These are phyloP conservation scores for Monosporascus sp. DNA, from an alignment of 2,329 filamentous ascomycete species.

Conservation along the genomic window DNA sequence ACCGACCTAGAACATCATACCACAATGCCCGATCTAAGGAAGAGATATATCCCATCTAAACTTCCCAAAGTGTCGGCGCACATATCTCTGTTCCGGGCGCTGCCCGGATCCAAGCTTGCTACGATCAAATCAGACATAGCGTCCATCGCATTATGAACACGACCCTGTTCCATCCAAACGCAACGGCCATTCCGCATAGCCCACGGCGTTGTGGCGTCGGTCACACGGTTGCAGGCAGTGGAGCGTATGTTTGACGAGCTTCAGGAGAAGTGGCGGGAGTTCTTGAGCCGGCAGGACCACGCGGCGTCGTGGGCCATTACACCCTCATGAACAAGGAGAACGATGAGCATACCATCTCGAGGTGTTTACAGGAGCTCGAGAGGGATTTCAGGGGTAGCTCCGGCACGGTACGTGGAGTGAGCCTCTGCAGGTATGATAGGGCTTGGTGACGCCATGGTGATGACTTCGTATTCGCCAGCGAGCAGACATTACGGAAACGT, in stretches of 20 bases:
- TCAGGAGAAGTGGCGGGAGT: too few species aligned
- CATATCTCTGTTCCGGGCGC: too few species aligned
- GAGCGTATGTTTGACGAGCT: not conserved
- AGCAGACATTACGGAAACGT: too few species aligned
- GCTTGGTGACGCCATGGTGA: conserved; percentile 11
- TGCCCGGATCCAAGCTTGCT: too few species aligned
- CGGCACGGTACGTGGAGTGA: conserved; percentile 8
- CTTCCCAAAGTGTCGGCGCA: too few species aligned
- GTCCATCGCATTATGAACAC: not conserved
- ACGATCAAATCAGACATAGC: conserved; percentile 3
- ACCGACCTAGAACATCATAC: too few species aligned
- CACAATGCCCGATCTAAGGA: too few species aligned
- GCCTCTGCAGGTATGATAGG: conserved; percentile 12
- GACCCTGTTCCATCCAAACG: conserved; percentile 3
- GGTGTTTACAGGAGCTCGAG: conserved; percentile 6
- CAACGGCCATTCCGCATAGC: conserved; percentile 6
- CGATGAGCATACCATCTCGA: conserved; percentile 3
- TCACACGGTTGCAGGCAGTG: conserved; percentile 5
- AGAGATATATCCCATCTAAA: too few species aligned
- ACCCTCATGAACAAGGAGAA: conserved; percentile 14
- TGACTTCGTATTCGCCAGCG: conserved; percentile 7
- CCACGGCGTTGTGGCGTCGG: conserved; percentile 5
- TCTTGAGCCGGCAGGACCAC: not conserved
- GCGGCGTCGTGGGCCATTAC: conserved; percentile 10
- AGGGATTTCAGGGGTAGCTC: conserved; percentile 2